Evolutionary conservation across 208 protist genomes (phyloP).

Genomic region (Leishmania martiniquensis): DNA sequence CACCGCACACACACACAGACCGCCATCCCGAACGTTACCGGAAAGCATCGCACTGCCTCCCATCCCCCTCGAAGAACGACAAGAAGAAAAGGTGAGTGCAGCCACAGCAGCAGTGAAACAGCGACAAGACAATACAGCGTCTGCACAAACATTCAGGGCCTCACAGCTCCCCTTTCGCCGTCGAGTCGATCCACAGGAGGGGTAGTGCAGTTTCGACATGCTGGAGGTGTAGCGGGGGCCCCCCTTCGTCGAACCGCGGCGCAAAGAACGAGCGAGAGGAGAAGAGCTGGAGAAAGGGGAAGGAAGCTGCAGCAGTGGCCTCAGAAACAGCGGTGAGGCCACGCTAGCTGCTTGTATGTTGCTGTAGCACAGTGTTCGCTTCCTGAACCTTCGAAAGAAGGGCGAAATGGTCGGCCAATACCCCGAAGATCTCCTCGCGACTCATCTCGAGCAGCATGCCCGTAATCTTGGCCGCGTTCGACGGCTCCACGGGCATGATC

Average conservation of each 20-base stretch:
- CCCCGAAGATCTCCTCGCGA: constrained; percentile 65
- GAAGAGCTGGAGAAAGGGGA: not conserved
- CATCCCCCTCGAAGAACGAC: not conserved
- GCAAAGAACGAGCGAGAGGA: too few species aligned
- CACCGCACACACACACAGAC: not conserved
- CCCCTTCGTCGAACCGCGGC: not conserved
- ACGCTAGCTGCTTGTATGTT: constrained; percentile 37
- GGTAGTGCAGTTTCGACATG: not conserved
- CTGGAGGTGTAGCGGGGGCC: not conserved
- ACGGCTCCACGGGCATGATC: constrained; percentile 47
- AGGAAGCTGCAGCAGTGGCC: not conserved
- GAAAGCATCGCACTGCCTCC: not conserved
- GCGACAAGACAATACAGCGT: not conserved
- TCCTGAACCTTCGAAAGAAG: constrained; percentile 69
- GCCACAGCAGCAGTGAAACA: not conserved
- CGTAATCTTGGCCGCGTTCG: constrained; percentile 75
- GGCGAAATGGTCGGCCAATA: constrained; percentile 43
- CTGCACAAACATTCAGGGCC: not conserved
- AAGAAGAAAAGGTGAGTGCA: not conserved
- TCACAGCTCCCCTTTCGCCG: not conserved
- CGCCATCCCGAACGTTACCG: not conserved
- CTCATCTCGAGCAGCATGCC: constrained; percentile 86
- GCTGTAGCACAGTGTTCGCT: constrained; percentile 60
- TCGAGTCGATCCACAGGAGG: not conserved
- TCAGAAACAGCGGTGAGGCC: not conserved